Base-by-base conservation (phyloP, 169 alveolate species). In the Babesia ovata region DNA sequence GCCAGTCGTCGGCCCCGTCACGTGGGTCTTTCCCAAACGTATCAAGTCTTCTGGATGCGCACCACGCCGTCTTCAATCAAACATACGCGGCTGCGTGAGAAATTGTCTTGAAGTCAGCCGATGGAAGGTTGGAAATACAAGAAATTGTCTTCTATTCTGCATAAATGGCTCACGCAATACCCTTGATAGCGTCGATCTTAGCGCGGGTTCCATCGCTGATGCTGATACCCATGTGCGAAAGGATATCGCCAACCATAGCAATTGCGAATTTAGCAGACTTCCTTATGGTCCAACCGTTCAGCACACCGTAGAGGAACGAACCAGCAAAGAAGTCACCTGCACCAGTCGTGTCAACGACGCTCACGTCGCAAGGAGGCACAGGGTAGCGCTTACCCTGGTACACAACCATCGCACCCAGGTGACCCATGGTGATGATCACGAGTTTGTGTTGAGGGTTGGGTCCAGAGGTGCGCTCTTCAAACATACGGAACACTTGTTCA, bases 301-400 rank as follows among this genome's bases (percentile, higher is more conserved):
- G 61, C 48, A 65, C 8, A 45, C 74, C 74, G 45, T 65, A 65
- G 2, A 65, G 74, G 49, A 29, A n/a, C 11, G 74, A 10, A 11
- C 74, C 74, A 29, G 74, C 74, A 26, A 65, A 65, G 60, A 65
- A 65, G 61, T 65, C 74, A n/a, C 61, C 74, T 4, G 74, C 74
- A 65, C 61, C 74, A n/a, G 61, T 65, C 50, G 48, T 65, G 74
- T 65, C 74, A 9, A 65, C 61, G 48, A 33, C 74, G 26, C 26
- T 33, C 14, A 45, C 50, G 1, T 36, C 36, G 21, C 44, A 11
- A 0, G 76, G 49, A 26, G 76, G 76, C n/a, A 67, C 66, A 13
- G 0, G 6, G 22, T 29, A 44, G 54, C 39, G 45, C 56, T 67
- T 42, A 19, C 76, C 76, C 22, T 67, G 63, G 65, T 33, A 29